These are phyloP conservation scores for Ganoderma multipileum DNA, from an alignment of 1,284 basidiomycete genomes.

Conservation along the genomic window DNA sequence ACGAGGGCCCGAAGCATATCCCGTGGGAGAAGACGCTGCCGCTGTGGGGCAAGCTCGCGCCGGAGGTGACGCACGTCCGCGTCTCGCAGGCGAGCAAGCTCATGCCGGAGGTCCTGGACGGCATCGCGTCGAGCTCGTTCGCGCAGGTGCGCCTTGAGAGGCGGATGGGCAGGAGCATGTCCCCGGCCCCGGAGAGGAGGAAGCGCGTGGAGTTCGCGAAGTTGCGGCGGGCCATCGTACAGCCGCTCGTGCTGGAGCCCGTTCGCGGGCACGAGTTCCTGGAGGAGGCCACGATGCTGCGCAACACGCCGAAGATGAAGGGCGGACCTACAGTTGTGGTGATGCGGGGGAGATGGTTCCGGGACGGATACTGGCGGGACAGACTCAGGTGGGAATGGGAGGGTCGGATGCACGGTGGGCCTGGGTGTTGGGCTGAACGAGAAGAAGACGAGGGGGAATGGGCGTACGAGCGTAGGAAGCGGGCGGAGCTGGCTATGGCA, in stretches of 20 bases:
- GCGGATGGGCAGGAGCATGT: not conserved
- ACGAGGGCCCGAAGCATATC: constrained; percentile 21
- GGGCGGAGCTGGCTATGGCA: constrained; percentile 11
- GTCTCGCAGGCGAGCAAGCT: constrained; percentile 27
- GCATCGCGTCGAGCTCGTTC: constrained; percentile 8
- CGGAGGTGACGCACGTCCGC: constrained; percentile 22
- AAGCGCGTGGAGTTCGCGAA: constrained; percentile 10
- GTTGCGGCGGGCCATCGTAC: constrained; percentile 21
- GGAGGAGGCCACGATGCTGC: not conserved
- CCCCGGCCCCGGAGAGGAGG: not conserved
- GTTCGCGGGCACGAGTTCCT: constrained; percentile 19
- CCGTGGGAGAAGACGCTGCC: constrained; percentile 25
- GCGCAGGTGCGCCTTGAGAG: not conserved
- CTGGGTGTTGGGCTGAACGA: constrained; percentile 20
- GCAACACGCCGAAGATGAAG: not conserved
- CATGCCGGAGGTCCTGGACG: constrained; percentile 20
- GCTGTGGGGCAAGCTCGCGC: constrained; percentile 20
- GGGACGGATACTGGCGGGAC: constrained; percentile 22
- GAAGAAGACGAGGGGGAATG: constrained; percentile 28
- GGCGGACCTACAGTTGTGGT: constrained; percentile 18
- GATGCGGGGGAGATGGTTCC: constrained; percentile 19
- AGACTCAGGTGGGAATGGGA: constrained; percentile 27
- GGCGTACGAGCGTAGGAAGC: constrained; percentile 24
- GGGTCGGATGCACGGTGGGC: constrained; percentile 17
- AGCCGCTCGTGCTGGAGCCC: constrained; percentile 19